These are phyloP conservation scores for Zarea fungicola DNA, from an alignment of 2,329 filamentous ascomycete species.

Conservation along the genomic window DNA sequence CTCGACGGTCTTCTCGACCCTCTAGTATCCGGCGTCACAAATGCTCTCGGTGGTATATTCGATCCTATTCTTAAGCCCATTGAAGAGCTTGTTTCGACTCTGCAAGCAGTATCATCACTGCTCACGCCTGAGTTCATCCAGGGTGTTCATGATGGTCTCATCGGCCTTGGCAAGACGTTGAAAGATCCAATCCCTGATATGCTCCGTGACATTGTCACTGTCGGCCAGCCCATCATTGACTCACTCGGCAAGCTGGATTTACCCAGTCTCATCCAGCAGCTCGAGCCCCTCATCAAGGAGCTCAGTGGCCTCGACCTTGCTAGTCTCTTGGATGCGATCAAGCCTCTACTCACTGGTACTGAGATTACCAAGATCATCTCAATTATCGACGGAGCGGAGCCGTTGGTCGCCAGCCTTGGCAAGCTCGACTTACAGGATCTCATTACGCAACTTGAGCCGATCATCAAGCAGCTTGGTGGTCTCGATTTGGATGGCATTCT, in stretches of 20 bases:
- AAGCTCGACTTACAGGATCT: slow-evolving; percentile 29
- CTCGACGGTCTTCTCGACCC: slow-evolving; percentile 22
- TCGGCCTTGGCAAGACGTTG: slow-evolving; percentile 33
- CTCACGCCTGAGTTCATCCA: slow-evolving; percentile 35
- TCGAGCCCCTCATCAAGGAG: slow-evolving; percentile 22
- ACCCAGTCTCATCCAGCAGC: slow-evolving; percentile 15
- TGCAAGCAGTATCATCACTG: slow-evolving; percentile 27
- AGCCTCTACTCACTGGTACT: slow-evolving; percentile 24
- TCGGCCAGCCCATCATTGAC: slow-evolving; percentile 33
- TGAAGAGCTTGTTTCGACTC: slow-evolving; percentile 23
- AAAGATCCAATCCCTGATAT: slow-evolving; percentile 27
- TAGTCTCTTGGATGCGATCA: slow-evolving; percentile 24
- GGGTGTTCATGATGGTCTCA: slow-evolving; percentile 35
- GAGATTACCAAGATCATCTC: slow-evolving; percentile 27
- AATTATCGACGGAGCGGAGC: slow-evolving; percentile 30
- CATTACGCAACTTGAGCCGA: slow-evolving; percentile 28
- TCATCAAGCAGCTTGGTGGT: slow-evolving; percentile 23
- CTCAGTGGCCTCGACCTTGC: slow-evolving; percentile 26
- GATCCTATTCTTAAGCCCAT: slow-evolving; percentile 20
- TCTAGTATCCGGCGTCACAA: slow-evolving; percentile 16
- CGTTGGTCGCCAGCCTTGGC: slow-evolving; percentile 24
- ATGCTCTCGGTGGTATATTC: slow-evolving; percentile 11
- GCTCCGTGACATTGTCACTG: slow-evolving; percentile 30
- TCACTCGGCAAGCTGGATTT: slow-evolving; percentile 20
- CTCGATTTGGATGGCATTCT: slow-evolving; percentile 30